These are phyloP conservation scores for Pichia cabralensis DNA, from an alignment of 805 yeast genomes.

Conservation along the genomic window DNA sequence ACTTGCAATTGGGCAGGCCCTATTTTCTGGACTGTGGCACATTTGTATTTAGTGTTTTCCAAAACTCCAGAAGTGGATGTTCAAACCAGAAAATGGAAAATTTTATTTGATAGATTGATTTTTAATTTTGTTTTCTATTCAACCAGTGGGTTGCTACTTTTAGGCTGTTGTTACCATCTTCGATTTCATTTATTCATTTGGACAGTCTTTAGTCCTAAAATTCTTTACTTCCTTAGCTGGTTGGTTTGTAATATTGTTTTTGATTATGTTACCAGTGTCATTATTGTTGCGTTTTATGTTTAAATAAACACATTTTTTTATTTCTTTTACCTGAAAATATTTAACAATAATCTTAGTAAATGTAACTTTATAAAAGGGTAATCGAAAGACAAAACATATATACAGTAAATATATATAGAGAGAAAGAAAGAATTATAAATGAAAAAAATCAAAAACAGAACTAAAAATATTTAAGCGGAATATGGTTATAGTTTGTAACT, in stretches of 20 bases:
- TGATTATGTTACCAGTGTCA: conserved; percentile 23
- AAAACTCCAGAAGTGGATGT: conserved; percentile 5
- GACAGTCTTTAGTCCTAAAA: conserved; percentile 95
- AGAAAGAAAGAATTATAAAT: not conserved
- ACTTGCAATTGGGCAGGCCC: conserved; percentile 81
- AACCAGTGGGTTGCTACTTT: conserved; percentile 44
- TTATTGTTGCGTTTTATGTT: conserved; percentile 15
- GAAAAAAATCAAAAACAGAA: conserved; percentile 4
- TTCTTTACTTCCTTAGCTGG: conserved; percentile 79
- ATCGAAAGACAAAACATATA: too few relatives aligned
- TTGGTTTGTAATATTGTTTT: conserved; percentile 35
- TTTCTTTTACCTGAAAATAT: too few relatives aligned
- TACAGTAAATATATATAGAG: not conserved
- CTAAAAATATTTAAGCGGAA: not conserved
- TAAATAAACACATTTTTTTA: conserved; percentile 1
- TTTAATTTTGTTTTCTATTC: conserved; percentile 45
- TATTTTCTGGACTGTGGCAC: conserved; percentile 63
- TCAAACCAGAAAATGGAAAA: conserved; percentile 22
- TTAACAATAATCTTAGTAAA: too few relatives aligned
- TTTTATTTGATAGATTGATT: conserved; percentile 28
- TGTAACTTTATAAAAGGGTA: too few relatives aligned
- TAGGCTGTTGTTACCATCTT: conserved; percentile 61
- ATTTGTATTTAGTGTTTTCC: conserved; percentile 15
- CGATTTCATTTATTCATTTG: conserved; percentile 88
- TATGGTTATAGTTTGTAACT: too few relatives aligned